Evolutionary conservation across 805 yeast species (phyloP), one percentile per base, ranked within the genome.

Genomic region (Teunomyces funiuensis): DNA sequence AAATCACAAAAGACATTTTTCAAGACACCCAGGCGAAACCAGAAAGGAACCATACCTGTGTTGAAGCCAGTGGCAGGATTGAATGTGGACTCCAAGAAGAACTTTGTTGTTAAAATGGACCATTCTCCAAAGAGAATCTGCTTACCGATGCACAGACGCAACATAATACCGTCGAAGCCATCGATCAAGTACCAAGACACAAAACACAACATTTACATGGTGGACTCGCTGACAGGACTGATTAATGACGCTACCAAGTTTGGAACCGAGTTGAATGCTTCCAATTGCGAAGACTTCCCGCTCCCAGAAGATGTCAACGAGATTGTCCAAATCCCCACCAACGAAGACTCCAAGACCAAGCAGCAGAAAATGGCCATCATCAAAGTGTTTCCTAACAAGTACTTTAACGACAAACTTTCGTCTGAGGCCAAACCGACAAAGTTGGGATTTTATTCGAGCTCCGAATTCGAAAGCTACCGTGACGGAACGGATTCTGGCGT

Each of bases 241-340:
- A 52, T 79, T 11, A 74, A 72, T 47, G 87, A 82, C 52, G 86
- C 87, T 7, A 82, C 87, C 2, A 76, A 73, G 49, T 82, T 77
- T 58, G 88, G 85, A 2, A 82, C 88, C 1, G 86, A 82, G 55
- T 66, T 82, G 42, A 82, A 82, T 54, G 73, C 86, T 0, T 69
- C 76, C 27, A 81, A 80, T 51, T 71, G 83, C 43, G 77, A 74
- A 45, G 85, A 83, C 6, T 75, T 82, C 36, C 81, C 82, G 9
- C 57, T 82, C 13, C 88, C 87, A 0, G 80, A 74, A 42, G 73
- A 70, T 41, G 64, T 66, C 2, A 73, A 76, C 42, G 85, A 81
- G 52, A 63, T 77, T 14, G 85, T 81, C 4, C 79, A 79, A 27
- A 79, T 81, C 13, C 85, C 85, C 14, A 69, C 75, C 30, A 68